Base-by-base conservation (phyloP, 768 basidiomycete species). In the Lactifluus volemus region DNA sequence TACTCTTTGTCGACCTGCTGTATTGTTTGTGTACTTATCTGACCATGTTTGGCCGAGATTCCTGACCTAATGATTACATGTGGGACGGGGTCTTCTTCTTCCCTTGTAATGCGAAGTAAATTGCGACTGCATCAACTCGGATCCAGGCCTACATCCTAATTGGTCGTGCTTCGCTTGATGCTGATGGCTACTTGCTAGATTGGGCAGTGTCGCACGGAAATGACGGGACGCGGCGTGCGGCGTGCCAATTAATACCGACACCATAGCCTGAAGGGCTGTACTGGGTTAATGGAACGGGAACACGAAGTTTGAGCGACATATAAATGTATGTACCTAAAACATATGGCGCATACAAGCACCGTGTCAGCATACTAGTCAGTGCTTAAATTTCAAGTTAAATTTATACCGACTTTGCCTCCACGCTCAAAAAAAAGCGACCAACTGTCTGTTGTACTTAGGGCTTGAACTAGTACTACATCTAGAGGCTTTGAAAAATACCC, bases 1-100 rank as follows among this genome's bases (percentile, higher is more conserved):
- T 54, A 19, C 52, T 58, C 52, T 53, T 32, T 49, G 39, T 63
- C 52, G 51, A 63, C 44, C 41, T 45, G 39, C 56, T 63, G 61
- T 63, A 58, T 61, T 44, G 32, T 48, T 41, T 53, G 48, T 59
- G 51, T 59, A 59, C 45, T 39, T 47, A 21, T 47, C 45, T 47
- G 45, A 47, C 45, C 15, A 30, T 45, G 25, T 15, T 53, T 47
- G 34, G 41, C 32, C 12, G 34, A 25, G 32, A 44, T 58, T 47
- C 39, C 48, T 21, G 30, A 19, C 25, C 21, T 47, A 25, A 21
- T 47, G 45, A 45, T 49, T 42, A 42, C 32, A 34, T 36, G n/a
- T 17, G 19, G 21, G 32, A 44, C 25, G 21, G 11, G 14, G 19
- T 14, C 8, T 29, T 38, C 41, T 7, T 38, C 39, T n/a, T 7